These are phyloP conservation scores for Penicillium silybi DNA, from an alignment of 495 filamentous ascomycete genomes.

Conservation along the genomic window DNA sequence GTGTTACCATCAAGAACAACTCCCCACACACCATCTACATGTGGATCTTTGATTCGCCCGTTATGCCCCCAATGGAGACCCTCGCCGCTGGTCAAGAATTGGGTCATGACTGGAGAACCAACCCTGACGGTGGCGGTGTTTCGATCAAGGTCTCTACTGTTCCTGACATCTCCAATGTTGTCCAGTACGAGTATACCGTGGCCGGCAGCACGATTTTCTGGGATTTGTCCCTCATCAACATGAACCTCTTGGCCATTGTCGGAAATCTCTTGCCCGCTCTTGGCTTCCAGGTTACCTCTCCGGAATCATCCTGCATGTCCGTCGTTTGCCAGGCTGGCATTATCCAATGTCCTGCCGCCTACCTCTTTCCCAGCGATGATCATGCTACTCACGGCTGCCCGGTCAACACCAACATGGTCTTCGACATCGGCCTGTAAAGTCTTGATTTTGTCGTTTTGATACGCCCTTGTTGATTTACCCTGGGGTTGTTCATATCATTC, in stretches of 20 bases:
- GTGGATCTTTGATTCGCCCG: no score
- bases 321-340: not conserved
- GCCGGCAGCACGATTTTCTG: constrained; percentile 37
- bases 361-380: no score
- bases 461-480: no score
- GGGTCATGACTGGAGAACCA: constrained; percentile 21
- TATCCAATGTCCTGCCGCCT: no score
- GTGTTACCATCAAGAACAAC: no score
- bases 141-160: constrained; percentile 41
- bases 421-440: no score
- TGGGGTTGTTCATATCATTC: no score
- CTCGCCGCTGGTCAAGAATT: not conserved
- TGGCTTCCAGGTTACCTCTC: not conserved
- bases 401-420: no score
- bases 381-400: no score
- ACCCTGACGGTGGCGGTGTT: constrained; percentile 36
- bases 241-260: constrained; percentile 9
- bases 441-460: no score
- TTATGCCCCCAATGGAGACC: no score
- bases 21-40: no score
- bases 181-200: constrained; percentile 47
- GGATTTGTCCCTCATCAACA: constrained; percentile 43
- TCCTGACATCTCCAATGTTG: constrained; percentile 21
- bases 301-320: not conserved
- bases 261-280: not conserved